phyloP scores from a whole-genome alignment of 2,329 filamentous ascomycete species.

The Penicillium crustosum region DNA sequence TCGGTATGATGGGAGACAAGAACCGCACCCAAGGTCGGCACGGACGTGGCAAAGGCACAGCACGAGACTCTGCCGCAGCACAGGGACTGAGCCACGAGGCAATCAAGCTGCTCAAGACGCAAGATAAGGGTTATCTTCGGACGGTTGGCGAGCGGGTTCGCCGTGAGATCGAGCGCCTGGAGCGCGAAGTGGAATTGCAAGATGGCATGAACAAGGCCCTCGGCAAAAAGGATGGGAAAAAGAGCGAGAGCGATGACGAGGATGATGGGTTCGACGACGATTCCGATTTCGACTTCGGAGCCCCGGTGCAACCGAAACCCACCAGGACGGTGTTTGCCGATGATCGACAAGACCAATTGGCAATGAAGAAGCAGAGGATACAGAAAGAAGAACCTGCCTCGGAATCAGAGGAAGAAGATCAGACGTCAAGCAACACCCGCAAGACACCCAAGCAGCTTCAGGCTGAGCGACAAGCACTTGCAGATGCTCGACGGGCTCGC shows the following conservation, averaged over 20 bases:
- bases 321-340: slow-evolving; percentile 44
- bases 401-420: slow-evolving; percentile 27
- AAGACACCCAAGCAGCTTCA: slow-evolving; percentile 49
- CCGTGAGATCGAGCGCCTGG: slow-evolving; percentile 53
- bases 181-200: slow-evolving; percentile 46
- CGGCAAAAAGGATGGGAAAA: slow-evolving; percentile 22
- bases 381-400: slow-evolving; percentile 24
- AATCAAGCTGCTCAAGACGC: slow-evolving; percentile 64
- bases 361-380: slow-evolving; percentile 25
- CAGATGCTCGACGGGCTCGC: slow-evolving; percentile 40
- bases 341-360: slow-evolving; percentile 36
- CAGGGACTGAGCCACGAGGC: slow-evolving; percentile 56
- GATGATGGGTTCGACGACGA: slow-evolving; percentile 27
- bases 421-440: slow-evolving; percentile 17
- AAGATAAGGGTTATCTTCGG: slow-evolving; percentile 62
- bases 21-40: slow-evolving; percentile 47
- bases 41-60: slow-evolving; percentile 30
- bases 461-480: slow-evolving; percentile 41
- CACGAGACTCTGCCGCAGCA: slow-evolving; percentile 42
- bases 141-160: slow-evolving; percentile 58
- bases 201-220: slow-evolving; percentile 38
- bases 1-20: slow-evolving; percentile 60
- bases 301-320: slow-evolving; percentile 25
- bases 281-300: slow-evolving; percentile 24
- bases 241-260: slow-evolving; percentile 24